Percentiles rank a stretch among this genome's conserved stretches.
Evolutionary conservation across 345 rosid species (phyloP).

Genomic region (Gynandropsis gynandra): DNA sequence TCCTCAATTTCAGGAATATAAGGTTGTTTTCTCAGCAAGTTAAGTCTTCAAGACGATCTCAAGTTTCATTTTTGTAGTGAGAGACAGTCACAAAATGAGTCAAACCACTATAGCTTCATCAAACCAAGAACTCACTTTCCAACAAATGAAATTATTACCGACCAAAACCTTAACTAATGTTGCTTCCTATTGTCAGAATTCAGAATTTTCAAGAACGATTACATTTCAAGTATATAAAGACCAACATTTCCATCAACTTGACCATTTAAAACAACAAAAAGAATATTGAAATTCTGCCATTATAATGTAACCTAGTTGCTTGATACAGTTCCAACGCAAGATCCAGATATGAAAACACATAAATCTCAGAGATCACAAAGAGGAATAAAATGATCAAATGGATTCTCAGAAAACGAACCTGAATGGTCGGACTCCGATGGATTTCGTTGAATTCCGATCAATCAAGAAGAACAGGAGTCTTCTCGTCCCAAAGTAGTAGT

Average conservation of each 20-base stretch:
- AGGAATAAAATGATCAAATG: not conserved
- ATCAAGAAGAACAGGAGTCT: conserved; percentile 1
- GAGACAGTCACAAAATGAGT: too few relatives aligned
- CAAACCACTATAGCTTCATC: too few relatives aligned
- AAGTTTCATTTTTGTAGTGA: too few relatives aligned
- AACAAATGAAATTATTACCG: too few relatives aligned
- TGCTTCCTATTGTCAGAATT: conserved; percentile 7
- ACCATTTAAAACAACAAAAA: conserved; percentile 2
- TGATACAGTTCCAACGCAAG: conserved; percentile 15
- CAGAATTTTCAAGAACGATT: conserved; percentile 7
- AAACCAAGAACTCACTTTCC: too few relatives aligned
- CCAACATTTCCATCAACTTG: not conserved
- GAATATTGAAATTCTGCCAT: conserved; percentile 18
- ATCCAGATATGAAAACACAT: too few relatives aligned
- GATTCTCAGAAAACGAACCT: conserved; percentile 15
- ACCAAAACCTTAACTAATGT: not conserved
- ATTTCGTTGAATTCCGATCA: not conserved
- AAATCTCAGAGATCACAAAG: too few relatives aligned
- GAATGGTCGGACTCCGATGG: conserved; percentile 9
- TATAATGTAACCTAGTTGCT: not conserved
- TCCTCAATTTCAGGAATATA: too few relatives aligned
- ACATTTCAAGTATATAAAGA: not conserved
- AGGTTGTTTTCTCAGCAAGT: too few relatives aligned
- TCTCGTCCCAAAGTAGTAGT: conserved; percentile 20
- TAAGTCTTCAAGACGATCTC: too few relatives aligned